Evolutionary conservation across 2,329 filamentous ascomycete genomes (phyloP).

Genomic region (Dactylella cylindrospora): DNA sequence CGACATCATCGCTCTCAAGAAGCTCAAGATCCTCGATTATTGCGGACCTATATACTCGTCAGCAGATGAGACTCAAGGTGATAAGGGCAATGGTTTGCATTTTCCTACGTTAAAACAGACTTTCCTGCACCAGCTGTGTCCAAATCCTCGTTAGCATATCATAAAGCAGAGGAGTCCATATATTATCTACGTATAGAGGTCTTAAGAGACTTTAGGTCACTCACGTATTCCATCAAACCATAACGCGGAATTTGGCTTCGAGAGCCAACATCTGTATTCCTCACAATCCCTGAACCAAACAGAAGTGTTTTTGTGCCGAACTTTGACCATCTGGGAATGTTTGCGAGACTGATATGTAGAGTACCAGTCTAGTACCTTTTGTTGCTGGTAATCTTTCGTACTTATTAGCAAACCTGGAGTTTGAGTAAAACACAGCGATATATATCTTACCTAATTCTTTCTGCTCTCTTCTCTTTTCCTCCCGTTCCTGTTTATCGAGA

Average conservation of each 20-base stretch:
- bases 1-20: neutral
- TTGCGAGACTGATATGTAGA: constrained; percentile 6
- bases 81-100: too few species aligned
- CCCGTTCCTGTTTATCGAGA: constrained; percentile 3
- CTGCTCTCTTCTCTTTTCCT: neutral
- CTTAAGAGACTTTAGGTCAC: too few species aligned
- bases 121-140: constrained; percentile 21
- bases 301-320: constrained; percentile 1
- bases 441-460: constrained; percentile 7
- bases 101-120: constrained; percentile 22
- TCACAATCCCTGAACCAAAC: constrained; percentile 22
- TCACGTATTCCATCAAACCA: constrained; percentile 29
- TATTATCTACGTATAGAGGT: too few species aligned
- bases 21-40: constrained; percentile 18
- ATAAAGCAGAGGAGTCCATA: neutral
- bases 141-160: neutral
- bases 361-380: constrained; percentile 6
- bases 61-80: too few species aligned
- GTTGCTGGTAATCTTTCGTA: neutral
- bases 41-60: constrained; percentile 6
- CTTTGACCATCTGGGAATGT: constrained; percentile 8
- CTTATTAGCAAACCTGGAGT: neutral
- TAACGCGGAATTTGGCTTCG: neutral
- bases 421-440: neutral
- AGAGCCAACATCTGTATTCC: constrained; percentile 8